Evolutionary conservation across 2,329 filamentous ascomycete genomes (phyloP), one percentile per base, ranked within the genome.

Genomic region (Colletotrichum liaoningense): DNA sequence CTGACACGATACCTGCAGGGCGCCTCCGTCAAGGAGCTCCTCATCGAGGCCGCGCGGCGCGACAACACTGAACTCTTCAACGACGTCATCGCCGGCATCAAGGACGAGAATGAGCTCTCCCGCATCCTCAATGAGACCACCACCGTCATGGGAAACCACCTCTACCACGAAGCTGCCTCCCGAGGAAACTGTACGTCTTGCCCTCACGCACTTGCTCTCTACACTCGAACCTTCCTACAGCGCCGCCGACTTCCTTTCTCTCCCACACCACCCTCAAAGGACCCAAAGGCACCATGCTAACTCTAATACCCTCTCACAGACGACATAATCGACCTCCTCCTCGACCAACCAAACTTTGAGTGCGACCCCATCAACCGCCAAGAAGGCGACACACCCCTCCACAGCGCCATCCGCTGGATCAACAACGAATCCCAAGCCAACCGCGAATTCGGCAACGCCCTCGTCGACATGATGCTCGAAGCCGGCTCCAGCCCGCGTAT

Each of bases 11-110:
- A 42, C 33, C 28, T 52, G 14, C 79, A 97, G 93, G 97, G 96
- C 81, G 96, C 96, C 78, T 94, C 94, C 73, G 91, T 92, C 59
- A 89, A 92, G 82, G 96, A 98, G 86, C 90, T 94, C 79, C 90
- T 98, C 78, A 91, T 98, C 84, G 96, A 97, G 86, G 94, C 97
- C 79, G 97, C 94, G 85, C 94, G 96, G 74, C 91, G 95, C 80
- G 96, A 98, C 88, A 98, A 98, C 85, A 92, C 92, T 77, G 93
- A 96, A 67, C 91, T 98, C 74, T 91, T 98, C 69, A 85, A 90
- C 78, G 93, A 97, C 79, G 89, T 95, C 70, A 88, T 98, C 77
- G 84, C 89, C 55, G 85, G 86, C 76, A 85, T 90, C 79, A 89
- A 89, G 76, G 84, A 85, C 72, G 91, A 92, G 67, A 88, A 90